Evolutionary conservation across 768 basidiomycete genomes (phyloP), one percentile per base, ranked within the genome.

Genomic region (Pholiota molesta): DNA sequence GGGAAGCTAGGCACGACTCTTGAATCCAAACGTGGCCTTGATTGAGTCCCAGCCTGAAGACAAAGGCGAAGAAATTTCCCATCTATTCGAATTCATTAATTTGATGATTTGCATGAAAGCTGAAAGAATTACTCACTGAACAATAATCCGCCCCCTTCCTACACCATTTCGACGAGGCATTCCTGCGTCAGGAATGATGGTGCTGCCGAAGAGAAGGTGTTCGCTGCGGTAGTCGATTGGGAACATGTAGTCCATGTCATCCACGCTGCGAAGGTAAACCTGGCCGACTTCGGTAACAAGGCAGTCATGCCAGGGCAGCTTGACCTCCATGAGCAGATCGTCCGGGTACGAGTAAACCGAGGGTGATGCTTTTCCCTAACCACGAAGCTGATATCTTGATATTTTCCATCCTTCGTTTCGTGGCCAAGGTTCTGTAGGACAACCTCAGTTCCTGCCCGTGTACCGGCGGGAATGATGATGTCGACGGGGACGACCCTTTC

Each of bases 331-430:
- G 57, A 81, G 69, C 55, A 88, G 70, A 66, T 86, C 83, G 47
- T 85, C 78, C 77, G 80, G 26, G 78, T 75, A 52, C 87, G 76
- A 17, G 72, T 73, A 69, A 87, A 87, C 44, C 76, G 73, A 55
- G 82, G 76, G 62, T 88, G 84, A 49, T 79, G 77, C 42, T 76
- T 70, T 66, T 86, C 83, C 64, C 82, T 80, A 42, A 89, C 75
- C 28, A 87, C 68, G 66, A 89, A 88, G 39, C 86, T 78, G 57
- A 89, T 77, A 53, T 88, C 85, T 67, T 89, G 87, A 63, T 80
- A 79, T 9, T 77, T 74, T n/a, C 83, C 83, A 57, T 85, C 83
- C 66, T 75, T 75, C 57, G 82, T 77, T 65, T 89, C 85, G 71
- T 88, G 86, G 28, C 87, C 87, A 5, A 77, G 80, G 11, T 78